Evolutionary conservation across 768 basidiomycete genomes (phyloP).

Genomic region (Fibroporia radiculosa): DNA sequence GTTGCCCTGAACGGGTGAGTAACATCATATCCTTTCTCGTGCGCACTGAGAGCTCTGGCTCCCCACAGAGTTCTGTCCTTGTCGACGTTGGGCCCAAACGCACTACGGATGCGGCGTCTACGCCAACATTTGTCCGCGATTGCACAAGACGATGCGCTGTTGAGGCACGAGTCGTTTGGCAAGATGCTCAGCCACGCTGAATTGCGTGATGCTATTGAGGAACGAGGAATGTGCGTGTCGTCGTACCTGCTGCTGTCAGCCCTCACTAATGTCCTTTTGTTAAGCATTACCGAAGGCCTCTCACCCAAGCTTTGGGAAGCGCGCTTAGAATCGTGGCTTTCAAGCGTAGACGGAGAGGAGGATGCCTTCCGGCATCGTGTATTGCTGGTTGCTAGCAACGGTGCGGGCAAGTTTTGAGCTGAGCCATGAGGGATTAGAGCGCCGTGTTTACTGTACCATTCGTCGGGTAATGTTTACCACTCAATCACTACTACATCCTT

Average conservation of each 20-base stretch:
- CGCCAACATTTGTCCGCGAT: conserved; percentile 32
- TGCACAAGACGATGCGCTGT: conserved; percentile 54
- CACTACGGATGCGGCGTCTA: conserved; percentile 28
- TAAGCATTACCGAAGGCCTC: conserved; percentile 28
- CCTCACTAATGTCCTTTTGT: background rate
- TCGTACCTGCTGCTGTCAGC: background rate
- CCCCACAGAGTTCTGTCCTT: conserved; percentile 22
- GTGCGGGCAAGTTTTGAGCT: conserved; percentile 12
- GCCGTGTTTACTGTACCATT: too few species aligned
- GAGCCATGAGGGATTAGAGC: too few species aligned
- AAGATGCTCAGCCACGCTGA: conserved; percentile 43
- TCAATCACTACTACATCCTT: too few species aligned
- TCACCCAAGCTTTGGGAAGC: conserved; percentile 37
- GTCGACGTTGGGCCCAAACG: conserved; percentile 30
- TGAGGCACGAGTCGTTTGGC: conserved; percentile 41
- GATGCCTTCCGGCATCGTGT: conserved; percentile 42
- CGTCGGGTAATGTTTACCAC: too few species aligned
- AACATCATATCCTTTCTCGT: background rate
- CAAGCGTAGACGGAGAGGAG: conserved; percentile 35
- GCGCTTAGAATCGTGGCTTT: conserved; percentile 60
- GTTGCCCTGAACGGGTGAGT: conserved; percentile 54
- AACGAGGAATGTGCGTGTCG: conserved; percentile 62
- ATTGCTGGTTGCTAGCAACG: conserved; percentile 36
- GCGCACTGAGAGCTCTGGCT: background rate
- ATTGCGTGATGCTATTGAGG: conserved; percentile 57